phyloP scores from a whole-genome alignment of 2,329 filamentous ascomycete genomes.

The Fusarium pininemorale region DNA sequence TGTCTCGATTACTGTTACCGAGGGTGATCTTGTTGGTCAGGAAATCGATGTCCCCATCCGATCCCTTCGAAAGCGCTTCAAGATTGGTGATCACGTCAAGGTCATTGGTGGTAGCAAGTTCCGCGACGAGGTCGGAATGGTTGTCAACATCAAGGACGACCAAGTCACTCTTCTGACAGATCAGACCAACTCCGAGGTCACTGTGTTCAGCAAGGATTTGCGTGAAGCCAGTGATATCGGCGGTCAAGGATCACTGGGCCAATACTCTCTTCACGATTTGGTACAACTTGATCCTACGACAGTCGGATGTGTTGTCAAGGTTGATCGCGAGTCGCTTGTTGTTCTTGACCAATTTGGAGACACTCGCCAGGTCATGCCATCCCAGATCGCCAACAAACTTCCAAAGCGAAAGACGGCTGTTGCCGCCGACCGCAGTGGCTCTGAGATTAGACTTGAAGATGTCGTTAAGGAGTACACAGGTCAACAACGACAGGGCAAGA shows the following conservation, averaged over 20 bases:
- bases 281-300: conserved; percentile 94
- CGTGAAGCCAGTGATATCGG: conserved; percentile 93
- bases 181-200: conserved; percentile 91
- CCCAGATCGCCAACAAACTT: conserved; percentile 90
- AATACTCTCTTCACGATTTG: conserved; percentile 91
- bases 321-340: conserved; percentile 90
- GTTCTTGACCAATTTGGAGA: conserved; percentile 92
- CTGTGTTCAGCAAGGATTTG: conserved; percentile 96
- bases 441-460: conserved; percentile 91
- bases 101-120: conserved; percentile 96
- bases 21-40: conserved; percentile 84
- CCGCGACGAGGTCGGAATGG: conserved; percentile 95
- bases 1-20: conserved; percentile 84
- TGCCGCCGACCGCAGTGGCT: conserved; percentile 90
- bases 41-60: conserved; percentile 92
- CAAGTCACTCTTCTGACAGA: conserved; percentile 93
- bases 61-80: conserved; percentile 91
- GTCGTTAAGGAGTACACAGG: conserved; percentile 91
- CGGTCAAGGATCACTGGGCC: conserved; percentile 82
- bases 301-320: conserved; percentile 92
- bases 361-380: conserved; percentile 82
- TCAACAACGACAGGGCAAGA: conserved; percentile 85
- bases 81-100: conserved; percentile 95
- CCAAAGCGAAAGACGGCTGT: conserved; percentile 84
- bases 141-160: conserved; percentile 92